phyloP scores from a whole-genome alignment of 208 protist species.

The Vickermania ingenoplastis region DNA sequence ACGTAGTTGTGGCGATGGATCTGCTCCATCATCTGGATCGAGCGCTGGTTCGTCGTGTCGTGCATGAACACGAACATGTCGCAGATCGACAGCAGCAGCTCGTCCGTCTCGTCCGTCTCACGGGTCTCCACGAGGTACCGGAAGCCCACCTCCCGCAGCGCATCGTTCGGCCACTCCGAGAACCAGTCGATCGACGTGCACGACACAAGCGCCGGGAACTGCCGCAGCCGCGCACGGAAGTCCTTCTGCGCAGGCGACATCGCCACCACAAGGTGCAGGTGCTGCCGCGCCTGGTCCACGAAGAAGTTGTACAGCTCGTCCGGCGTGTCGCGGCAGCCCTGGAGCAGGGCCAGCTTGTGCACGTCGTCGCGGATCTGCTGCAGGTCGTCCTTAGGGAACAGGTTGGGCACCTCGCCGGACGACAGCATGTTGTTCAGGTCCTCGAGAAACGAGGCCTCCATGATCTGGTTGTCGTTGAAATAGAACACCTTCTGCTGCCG shows the following conservation, averaged over 20 bases:
- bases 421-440: slow-evolving; percentile 98
- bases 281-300: slow-evolving; percentile 89
- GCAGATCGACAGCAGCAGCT: slow-evolving; percentile 66
- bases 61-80: slow-evolving; percentile 94
- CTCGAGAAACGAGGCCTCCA: slow-evolving; percentile 94
- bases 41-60: slow-evolving; percentile 73
- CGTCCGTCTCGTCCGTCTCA: slow-evolving; percentile 82
- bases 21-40: slow-evolving; percentile 89
- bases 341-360: slow-evolving; percentile 78
- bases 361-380: slow-evolving; percentile 89
- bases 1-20: slow-evolving; percentile 95
- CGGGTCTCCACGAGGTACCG: slow-evolving; percentile 77
- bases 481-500: slow-evolving; percentile 95
- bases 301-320: slow-evolving; percentile 96
- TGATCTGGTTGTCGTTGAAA: slow-evolving; percentile 97
- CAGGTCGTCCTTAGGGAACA: slow-evolving; percentile 95
- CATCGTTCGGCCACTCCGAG: slow-evolving; percentile 95
- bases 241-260: slow-evolving; percentile 95
- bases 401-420: slow-evolving; percentile 97
- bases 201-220: slow-evolving; percentile 97
- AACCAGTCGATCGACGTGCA: slow-evolving; percentile 99
- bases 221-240: slow-evolving; percentile 94
- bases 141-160: slow-evolving; percentile 91
- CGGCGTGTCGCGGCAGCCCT: slow-evolving; percentile 81
- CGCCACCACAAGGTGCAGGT: slow-evolving; percentile 95